Evolutionary conservation across 768 basidiomycete species (phyloP).

Genomic region (Leccinum boreale): DNA sequence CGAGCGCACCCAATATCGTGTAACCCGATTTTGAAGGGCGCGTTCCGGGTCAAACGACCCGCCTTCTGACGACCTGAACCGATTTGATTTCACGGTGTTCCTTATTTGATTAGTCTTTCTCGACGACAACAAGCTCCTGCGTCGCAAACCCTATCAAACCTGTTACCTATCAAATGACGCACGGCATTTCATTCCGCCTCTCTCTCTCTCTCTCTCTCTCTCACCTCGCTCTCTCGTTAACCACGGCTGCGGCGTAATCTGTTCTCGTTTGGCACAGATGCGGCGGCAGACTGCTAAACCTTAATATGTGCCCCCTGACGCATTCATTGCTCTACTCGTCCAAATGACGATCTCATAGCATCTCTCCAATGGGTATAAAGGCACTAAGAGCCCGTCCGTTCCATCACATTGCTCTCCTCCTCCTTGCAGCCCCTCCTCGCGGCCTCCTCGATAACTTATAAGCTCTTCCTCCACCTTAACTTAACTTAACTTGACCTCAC

Average conservation of each 20-base stretch:
- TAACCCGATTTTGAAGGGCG: constrained; percentile 17
- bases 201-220: not conserved
- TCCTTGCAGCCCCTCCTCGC: not conserved
- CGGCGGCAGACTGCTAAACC: constrained; percentile 20
- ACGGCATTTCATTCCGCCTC: constrained; percentile 17
- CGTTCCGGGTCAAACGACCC: constrained; percentile 16
- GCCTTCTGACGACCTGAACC: constrained; percentile 9
- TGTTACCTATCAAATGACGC: constrained; percentile 33
- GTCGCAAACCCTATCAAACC: constrained; percentile 36
- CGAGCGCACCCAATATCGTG: constrained; percentile 17
- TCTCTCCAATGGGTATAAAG: constrained; percentile 25
- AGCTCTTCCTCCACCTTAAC: not conserved
- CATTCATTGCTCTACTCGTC: constrained; percentile 16
- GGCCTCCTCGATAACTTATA: constrained; percentile 4
- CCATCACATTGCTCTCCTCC: constrained; percentile 6
- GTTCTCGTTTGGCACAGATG: constrained; percentile 26
- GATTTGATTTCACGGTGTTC: constrained; percentile 16
- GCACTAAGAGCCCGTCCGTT: constrained; percentile 10
- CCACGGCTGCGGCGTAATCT: constrained; percentile 24
- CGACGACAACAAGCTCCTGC: constrained; percentile 30
- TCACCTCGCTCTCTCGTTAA: constrained; percentile 22
- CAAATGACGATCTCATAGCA: constrained; percentile 26
- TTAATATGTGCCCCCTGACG: constrained; percentile 21
- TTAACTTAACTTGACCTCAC: not conserved
- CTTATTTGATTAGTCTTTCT: constrained; percentile 36